Evolutionary conservation across 2,329 filamentous ascomycete genomes (phyloP).

Genomic region (Hymenoscyphus scutula): DNA sequence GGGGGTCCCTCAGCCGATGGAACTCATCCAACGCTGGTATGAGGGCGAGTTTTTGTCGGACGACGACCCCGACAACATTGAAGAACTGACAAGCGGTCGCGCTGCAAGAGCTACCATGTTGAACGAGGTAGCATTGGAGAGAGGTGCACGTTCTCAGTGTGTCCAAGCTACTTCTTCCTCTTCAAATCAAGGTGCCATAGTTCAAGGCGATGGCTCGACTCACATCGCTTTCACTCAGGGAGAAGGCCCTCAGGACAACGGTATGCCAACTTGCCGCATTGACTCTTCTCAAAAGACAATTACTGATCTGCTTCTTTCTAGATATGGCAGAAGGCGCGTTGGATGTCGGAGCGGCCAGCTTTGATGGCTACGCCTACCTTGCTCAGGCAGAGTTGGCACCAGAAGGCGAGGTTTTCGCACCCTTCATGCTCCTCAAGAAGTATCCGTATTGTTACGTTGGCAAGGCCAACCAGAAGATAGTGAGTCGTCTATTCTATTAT

Average conservation of each 20-base stretch:
- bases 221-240: no score
- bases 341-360: background rate
- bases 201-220: no score
- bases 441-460: constrained; percentile 62
- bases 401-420: constrained; percentile 42
- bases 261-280: background rate
- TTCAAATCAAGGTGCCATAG: no score
- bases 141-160: no score
- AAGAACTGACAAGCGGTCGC: background rate
- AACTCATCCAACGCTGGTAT: no score
- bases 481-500: constrained; percentile 33
- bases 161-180: no score
- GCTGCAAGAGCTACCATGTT: background rate
- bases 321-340: background rate
- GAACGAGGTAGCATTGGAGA: background rate
- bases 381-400: constrained; percentile 30
- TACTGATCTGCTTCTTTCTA: background rate
- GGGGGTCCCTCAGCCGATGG: no score
- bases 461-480: constrained; percentile 49
- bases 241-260: background rate
- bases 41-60: background rate
- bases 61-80: background rate
- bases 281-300: background rate
- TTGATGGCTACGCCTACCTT: constrained; percentile 10
- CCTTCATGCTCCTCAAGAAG: constrained; percentile 52